phyloP scores from a whole-genome alignment of 202 grass and related monocot genomes.

The Elaeis oleifera region DNA sequence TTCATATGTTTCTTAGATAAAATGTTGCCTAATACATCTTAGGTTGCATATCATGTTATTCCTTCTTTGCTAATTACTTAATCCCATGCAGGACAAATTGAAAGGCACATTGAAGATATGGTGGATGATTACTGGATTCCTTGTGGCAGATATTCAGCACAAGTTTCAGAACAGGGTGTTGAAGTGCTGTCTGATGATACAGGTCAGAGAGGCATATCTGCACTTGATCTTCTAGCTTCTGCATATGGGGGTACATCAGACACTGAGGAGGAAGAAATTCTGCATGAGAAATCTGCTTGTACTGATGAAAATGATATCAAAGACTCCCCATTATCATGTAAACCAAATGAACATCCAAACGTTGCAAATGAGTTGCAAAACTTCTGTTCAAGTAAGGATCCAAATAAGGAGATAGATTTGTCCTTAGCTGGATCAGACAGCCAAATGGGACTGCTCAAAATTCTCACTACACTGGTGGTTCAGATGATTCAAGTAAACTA shows the following conservation, averaged over 20 bases:
- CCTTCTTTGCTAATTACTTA: too few species aligned
- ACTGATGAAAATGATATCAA: conserved; percentile 6
- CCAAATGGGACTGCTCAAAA: conserved; percentile 3
- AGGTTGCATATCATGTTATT: too few species aligned
- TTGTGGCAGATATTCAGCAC: conserved; percentile 27
- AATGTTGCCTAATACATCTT: too few species aligned
- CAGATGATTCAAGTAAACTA: conserved; percentile 2
- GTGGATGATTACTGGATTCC: background rate
- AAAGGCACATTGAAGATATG: conserved; percentile 22
- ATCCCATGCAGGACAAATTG: conserved; percentile 36
- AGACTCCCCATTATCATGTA: background rate
- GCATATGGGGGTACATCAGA: conserved; percentile 59
- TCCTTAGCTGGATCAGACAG: background rate
- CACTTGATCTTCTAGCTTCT: conserved; percentile 89
- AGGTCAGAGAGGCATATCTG: conserved; percentile 36
- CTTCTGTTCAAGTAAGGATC: background rate
- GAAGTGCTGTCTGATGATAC: conserved; percentile 35
- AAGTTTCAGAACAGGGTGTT: conserved; percentile 42
- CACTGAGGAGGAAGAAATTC: conserved; percentile 47
- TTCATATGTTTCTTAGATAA: too few species aligned
- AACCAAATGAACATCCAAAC: background rate
- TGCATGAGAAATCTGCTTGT: conserved; percentile 2
- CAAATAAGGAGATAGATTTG: background rate
- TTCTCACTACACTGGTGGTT: background rate
- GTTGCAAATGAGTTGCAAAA: background rate